These are phyloP conservation scores for Grigorovia yakushimaensis DNA, from an alignment of 805 yeast species.

Conservation along the genomic window DNA sequence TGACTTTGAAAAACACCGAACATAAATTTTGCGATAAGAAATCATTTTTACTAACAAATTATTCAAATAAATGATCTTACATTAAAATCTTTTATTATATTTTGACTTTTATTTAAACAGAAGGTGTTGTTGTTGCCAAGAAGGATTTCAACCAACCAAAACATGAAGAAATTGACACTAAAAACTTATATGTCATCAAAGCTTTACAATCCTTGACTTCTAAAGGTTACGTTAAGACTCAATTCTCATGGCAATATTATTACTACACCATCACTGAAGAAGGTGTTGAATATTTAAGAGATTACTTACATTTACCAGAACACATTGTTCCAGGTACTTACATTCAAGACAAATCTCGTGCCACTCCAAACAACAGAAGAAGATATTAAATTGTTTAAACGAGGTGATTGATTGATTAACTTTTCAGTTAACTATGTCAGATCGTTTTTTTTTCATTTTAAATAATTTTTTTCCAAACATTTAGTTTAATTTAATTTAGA, in stretches of 20 bases:
- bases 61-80: neutral
- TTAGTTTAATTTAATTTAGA: neutral
- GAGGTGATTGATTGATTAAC: too few species aligned
- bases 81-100: neutral
- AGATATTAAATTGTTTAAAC: constrained; percentile 23
- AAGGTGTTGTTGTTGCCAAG: constrained; percentile 99
- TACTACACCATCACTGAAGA: constrained; percentile 99
- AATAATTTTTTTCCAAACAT: neutral
- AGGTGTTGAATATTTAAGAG: constrained; percentile 97
- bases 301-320: constrained; percentile 97
- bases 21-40: neutral
- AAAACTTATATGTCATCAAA: constrained; percentile 95
- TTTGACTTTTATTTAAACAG: constrained; percentile 33
- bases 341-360: constrained; percentile 87
- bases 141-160: constrained; percentile 95
- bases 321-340: constrained; percentile 97
- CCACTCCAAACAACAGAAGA: constrained; percentile 51
- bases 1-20: too few species aligned
- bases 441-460: neutral
- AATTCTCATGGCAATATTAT: constrained; percentile 99
- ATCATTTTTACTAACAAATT: constrained; percentile 18
- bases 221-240: constrained; percentile 98
- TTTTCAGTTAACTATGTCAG: neutral
- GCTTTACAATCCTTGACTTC: constrained; percentile 99
- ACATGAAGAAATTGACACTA: constrained; percentile 98